Base-by-base conservation (phyloP, 1,284 basidiomycete genomes). In the Marasmius tenuissimus region DNA sequence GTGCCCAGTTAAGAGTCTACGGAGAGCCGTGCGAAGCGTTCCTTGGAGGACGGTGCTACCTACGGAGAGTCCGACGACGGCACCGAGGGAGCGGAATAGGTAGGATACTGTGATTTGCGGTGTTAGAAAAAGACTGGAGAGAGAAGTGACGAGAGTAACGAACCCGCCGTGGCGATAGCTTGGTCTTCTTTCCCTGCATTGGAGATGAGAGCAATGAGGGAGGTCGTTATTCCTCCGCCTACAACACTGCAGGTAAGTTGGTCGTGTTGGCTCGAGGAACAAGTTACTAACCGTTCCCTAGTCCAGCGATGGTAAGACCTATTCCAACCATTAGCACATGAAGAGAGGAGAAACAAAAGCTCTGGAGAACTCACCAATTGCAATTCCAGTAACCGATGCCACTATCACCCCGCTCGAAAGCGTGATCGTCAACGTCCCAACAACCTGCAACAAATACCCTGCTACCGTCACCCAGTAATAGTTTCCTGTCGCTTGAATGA, bases 71-170 rank as follows among this genome's bases (percentile, higher is more conserved):
- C 85, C 83, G 34, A 86, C 72, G 6, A 87, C 85, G 1, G 78
- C 80, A 6, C 86, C 86, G n/a, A 87, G 68, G 3, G 85, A 86
- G 45, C 86, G 83, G 76, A 87, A 87, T 37, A 88, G 81, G 67
- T 88, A 87, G 0, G 85, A 86, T 1, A 84, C 86, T 86, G n/a
- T 48, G 55, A 16, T 12, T 39, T 22, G n/a, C 10, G n/a, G 14
- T 27, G 16, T 22, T 39, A 16, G 42, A 9, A 45, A 22, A 11
- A 49, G 27, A 27, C 27, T 40, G 40, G 10, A 59, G 6, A 18
- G 16, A 33, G 37, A 18, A 35, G 37, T 3, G 37, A 42, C 4
- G 39, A 37, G 50, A 12, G 40, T 27, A 8, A 68, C 77, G 20
- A 42, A 84, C 85, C 83, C 42, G 86, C 85, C 3, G 85, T 88